Conservation (phyloP, 1,284 basidiomycete genomes). For the Microstroma glucosiphilum region DNA sequence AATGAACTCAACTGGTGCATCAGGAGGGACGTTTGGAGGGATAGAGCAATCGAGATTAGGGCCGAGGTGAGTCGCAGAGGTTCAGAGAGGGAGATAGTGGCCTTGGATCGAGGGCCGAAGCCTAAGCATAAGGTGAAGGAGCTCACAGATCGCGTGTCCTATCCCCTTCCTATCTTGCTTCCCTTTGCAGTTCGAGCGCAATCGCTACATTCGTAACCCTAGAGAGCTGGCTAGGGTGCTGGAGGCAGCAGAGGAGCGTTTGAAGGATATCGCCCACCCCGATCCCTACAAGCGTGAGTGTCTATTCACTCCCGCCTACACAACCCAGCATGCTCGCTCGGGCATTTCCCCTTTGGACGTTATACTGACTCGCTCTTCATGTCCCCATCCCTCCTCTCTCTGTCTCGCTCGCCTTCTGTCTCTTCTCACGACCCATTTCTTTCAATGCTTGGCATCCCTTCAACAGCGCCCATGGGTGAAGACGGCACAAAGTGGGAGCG, state of each 20-base stretch:
- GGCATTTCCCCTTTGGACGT: background rate
- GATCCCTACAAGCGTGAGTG: conserved; percentile 82
- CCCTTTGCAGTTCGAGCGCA: conserved; percentile 64
- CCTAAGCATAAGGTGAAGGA: no score
- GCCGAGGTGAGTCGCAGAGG: conserved; percentile 57
- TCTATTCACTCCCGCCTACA: background rate
- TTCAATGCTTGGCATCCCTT: background rate
- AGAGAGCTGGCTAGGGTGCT: conserved; percentile 74
- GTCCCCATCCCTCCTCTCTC: background rate
- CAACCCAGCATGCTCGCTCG: background rate
- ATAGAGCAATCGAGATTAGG: conserved; percentile 72
- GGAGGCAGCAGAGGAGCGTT: conserved; percentile 70
- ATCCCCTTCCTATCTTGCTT: no score
- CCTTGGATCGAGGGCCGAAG: background rate
- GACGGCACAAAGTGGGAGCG: conserved; percentile 47
- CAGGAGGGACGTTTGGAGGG: conserved; percentile 75
- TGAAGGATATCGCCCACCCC: conserved; percentile 68
- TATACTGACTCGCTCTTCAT: background rate
- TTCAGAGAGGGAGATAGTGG: background rate
- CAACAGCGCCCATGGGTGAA: conserved; percentile 44
- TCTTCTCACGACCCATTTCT: background rate
- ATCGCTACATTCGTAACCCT: conserved; percentile 83
- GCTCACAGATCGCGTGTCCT: background rate
- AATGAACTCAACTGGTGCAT: conserved; percentile 85
- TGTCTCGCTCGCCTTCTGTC: background rate